Percentiles rank a stretch among this genome's conserved stretches.
Conservation (phyloP, 1,139 yeast species). For the Saccharomyces uvarum region DNA sequence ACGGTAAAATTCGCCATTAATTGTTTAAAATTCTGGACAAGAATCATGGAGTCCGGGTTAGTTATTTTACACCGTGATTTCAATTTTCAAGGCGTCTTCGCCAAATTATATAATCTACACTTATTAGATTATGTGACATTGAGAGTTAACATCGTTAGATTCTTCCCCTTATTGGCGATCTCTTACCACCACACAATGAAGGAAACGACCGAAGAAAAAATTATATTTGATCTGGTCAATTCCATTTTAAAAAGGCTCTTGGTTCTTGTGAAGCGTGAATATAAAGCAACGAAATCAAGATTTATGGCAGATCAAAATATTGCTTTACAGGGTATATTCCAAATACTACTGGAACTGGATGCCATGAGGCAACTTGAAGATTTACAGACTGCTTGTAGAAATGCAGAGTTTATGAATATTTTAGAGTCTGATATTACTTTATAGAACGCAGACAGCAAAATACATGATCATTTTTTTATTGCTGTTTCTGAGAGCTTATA, state of each 20-base stretch:
- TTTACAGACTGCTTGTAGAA: constrained; percentile 3
- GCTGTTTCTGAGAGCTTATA: background rate
- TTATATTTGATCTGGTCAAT: constrained; percentile 9
- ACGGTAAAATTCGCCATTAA: constrained; percentile 17
- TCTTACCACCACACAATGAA: constrained; percentile 5
- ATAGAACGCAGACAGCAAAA: background rate
- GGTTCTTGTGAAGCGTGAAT: constrained; percentile 9
- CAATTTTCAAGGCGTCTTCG: constrained; percentile 38
- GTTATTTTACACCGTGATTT: constrained; percentile 32
- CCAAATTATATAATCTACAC: constrained; percentile 52
- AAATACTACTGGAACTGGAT: constrained; percentile 14
- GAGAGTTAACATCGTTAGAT: constrained; percentile 11
- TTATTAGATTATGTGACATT: constrained; percentile 14
- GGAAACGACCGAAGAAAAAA: constrained; percentile 1
- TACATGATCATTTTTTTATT: background rate
- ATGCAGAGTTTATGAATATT: background rate
- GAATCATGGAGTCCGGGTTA: constrained; percentile 29
- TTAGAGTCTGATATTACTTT: background rate
- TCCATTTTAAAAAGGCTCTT: constrained; percentile 14
- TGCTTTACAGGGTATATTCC: constrained; percentile 16
- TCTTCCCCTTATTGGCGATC: constrained; percentile 18
- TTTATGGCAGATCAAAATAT: constrained; percentile 8
- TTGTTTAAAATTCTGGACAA: constrained; percentile 29
- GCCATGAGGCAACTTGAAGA: constrained; percentile 6
- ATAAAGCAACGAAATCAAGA: background rate